phyloP scores from a whole-genome alignment of 1,139 yeast genomes.

The Taphrina pruni region DNA sequence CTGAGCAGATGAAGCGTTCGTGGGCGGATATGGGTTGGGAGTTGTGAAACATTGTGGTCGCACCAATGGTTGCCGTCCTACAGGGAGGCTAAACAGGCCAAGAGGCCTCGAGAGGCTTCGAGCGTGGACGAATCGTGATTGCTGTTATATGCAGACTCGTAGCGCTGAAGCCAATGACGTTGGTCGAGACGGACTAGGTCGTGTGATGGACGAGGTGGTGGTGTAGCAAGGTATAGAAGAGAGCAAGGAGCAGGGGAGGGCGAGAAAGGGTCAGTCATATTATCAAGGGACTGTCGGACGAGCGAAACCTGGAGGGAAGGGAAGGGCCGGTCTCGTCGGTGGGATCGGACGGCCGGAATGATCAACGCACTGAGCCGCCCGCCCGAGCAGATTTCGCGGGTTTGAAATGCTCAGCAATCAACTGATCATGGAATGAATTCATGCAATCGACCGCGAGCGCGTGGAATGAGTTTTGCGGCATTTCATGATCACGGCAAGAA shows the following conservation, averaged over 20 bases:
- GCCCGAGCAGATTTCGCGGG: no score
- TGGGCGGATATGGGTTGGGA: conserved; percentile 17
- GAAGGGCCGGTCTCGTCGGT: not conserved
- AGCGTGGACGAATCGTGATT: not conserved
- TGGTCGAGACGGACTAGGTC: not conserved
- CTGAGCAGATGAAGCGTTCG: conserved; percentile 7
- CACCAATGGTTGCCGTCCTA: not conserved
- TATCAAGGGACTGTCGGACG: not conserved
- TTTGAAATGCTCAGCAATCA: no score
- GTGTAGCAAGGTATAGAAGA: not conserved
- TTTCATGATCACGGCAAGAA: no score
- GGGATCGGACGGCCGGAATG: no score
- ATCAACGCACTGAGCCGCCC: no score
- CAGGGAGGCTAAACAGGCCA: not conserved
- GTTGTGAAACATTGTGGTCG: conserved; percentile 16
- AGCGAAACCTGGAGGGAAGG: not conserved
- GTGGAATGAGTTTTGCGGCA: no score
- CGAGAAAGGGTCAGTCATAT: not conserved
- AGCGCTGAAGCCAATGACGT: not conserved
- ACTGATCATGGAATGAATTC: no score
- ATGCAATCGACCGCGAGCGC: no score
- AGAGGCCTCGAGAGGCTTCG: conserved; percentile 5
- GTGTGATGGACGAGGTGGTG: not conserved
- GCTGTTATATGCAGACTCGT: not conserved
- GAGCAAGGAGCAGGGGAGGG: not conserved